Evolutionary conservation across 768 basidiomycete species (phyloP).

Genomic region (Strobilomyces dryophilus): DNA sequence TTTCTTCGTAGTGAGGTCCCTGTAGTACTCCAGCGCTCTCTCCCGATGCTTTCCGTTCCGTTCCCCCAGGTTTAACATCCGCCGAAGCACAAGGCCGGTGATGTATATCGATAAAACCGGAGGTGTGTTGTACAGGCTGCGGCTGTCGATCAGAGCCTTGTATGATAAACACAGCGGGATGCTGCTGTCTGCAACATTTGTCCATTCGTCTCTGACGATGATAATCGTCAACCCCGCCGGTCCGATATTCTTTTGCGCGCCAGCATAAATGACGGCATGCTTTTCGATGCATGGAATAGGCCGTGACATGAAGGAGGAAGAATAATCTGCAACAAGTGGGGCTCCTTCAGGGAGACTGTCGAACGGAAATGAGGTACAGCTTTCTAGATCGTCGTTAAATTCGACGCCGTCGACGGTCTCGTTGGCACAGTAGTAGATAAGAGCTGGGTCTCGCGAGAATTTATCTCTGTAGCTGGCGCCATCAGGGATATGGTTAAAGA

Average conservation of each 20-base stretch:
- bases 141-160: constrained; percentile 72
- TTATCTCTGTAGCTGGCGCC: constrained; percentile 54
- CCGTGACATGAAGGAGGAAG: constrained; percentile 94
- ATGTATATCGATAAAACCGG: constrained; percentile 90
- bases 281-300: constrained; percentile 84
- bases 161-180: constrained; percentile 81
- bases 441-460: constrained; percentile 78
- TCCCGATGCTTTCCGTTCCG: constrained; percentile 26
- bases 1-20: constrained; percentile 66
- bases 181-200: constrained; percentile 62
- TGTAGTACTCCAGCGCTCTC: constrained; percentile 65
- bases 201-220: constrained; percentile 92
- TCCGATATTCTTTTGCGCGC: constrained; percentile 97
- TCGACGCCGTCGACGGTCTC: constrained; percentile 97
- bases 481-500: constrained; percentile 77
- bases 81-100: constrained; percentile 75
- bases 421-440: constrained; percentile 99
- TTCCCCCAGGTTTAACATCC: constrained; percentile 43
- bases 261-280: constrained; percentile 94
- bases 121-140: constrained; percentile 90
- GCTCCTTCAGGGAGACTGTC: constrained; percentile 53
- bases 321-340: constrained; percentile 95
- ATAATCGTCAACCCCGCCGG: constrained; percentile 91
- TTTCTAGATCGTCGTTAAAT: constrained; percentile 58
- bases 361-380: constrained; percentile 76